Percentiles rank a stretch among this genome's conserved stretches.
Evolutionary conservation across 805 yeast genomes (phyloP).

Genomic region (Candida nonsorbophila): DNA sequence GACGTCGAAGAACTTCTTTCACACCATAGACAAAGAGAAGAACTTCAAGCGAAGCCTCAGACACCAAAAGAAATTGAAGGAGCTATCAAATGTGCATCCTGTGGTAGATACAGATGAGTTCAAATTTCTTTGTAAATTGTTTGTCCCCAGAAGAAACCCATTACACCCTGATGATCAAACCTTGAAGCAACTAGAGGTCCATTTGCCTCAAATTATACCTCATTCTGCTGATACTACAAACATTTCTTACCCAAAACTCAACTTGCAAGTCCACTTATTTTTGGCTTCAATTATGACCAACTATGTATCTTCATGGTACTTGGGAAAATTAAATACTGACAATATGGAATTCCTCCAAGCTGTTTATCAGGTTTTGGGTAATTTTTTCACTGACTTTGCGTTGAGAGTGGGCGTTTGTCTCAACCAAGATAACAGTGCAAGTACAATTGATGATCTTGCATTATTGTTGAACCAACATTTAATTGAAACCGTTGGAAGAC

Average conservation of each 20-base stretch:
- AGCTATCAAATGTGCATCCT: slow-evolving; percentile 3
- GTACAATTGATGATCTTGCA: slow-evolving; percentile 19
- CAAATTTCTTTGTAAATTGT: slow-evolving; percentile 25
- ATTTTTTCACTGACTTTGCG: slow-evolving; percentile 13
- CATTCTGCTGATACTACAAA: slow-evolving; percentile 9
- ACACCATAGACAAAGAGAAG: slow-evolving; percentile 8
- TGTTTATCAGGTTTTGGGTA: slow-evolving; percentile 20
- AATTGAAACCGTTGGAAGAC: slow-evolving; percentile 9
- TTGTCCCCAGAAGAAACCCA: slow-evolving; percentile 24
- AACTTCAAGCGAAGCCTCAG: background rate
- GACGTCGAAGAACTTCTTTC: slow-evolving; percentile 9
- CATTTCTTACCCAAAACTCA: slow-evolving; percentile 14
- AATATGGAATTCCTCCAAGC: slow-evolving; percentile 21
- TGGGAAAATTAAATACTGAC: slow-evolving; percentile 23
- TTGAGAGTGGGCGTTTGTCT: slow-evolving; percentile 4
- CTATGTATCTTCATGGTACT: slow-evolving; percentile 21
- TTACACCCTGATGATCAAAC: slow-evolving; percentile 17
- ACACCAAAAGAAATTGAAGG: slow-evolving; percentile 3
- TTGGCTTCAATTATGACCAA: slow-evolving; percentile 22
- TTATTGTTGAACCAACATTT: slow-evolving; percentile 19
- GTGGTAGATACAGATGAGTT: slow-evolving; percentile 21
- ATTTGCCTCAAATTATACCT: slow-evolving; percentile 24
- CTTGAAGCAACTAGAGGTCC: slow-evolving; percentile 15
- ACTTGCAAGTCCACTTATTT: slow-evolving; percentile 33
- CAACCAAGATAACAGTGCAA: slow-evolving; percentile 10